Base-by-base conservation (phyloP, 192 early-diverging fungal species). In the Cladochytrium replicatum region DNA sequence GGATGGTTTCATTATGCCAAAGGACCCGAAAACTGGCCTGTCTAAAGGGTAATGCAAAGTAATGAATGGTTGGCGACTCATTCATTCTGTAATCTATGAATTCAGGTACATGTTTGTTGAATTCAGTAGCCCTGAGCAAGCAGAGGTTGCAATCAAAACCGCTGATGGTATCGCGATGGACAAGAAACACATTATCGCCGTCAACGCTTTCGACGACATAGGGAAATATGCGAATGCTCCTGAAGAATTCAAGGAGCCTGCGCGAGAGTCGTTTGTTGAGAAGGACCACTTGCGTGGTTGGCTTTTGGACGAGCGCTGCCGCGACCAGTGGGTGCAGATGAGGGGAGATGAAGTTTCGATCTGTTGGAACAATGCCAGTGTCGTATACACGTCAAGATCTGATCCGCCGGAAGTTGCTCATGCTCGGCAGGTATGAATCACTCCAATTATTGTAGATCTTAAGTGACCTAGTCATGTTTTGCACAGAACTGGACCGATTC, bases 281-380 rank as follows among this genome's bases (percentile, higher is more conserved):
- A 84, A 86, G 58, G 92, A 92, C 64, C 90, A 97, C 58, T 67
- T 97, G 29, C 75, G 77, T 52, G 83, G 80, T 53, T 95, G 90
- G 92, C 75, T 99, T 49, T 68, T 74, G 40, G 93, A 99, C 64
- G 68, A 74, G 22, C 60, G 72, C 32, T 79, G 81, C 11, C 77
- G 96, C 30, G 93, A 99, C 67, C 91, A 99, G 72, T 93, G 86
- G 63, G 88, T 83, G 21, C 69, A 91, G 55, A 85, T 88, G 52
- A 80, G 81, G 46, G 86, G 77, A 40, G 83, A 93, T 25, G 83
- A 93, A 31, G 84, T 93, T 34, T 55, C 60, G 50, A 81, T 99
- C 43, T 86, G 77, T 69, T 93, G 86, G 86, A 92, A 93, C 74
- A 86, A 85, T n/a, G n/a, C 71, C 83, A 92, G 60, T 32, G 29